Conservation (phyloP, 306 rosid genomes). For the apple (Malus domestica) region ASM211411v1 NC_041802.1:18220001-18220500, state of each 20-base stretch:
- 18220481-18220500: constrained; percentile 38
- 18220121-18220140: no score
- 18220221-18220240: neutral
- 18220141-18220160: no score
- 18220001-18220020: no score
- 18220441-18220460: constrained; percentile 51
- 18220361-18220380: neutral
- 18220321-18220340: constrained; percentile 60
- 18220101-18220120: no score
- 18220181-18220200: no score
- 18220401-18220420: neutral
- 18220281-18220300: constrained; percentile 33
- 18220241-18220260: constrained; percentile 1
- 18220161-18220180: neutral
- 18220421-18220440: constrained; percentile 52
- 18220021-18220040: no score
- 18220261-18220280: constrained; percentile 57
- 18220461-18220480: constrained; percentile 62
- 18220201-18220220: neutral
- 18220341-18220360: constrained; percentile 68
- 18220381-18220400: neutral
- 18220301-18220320: constrained; percentile 43
- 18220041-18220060: no score
- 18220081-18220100: no score
- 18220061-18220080: no score